Conservation (phyloP, 306 rosid species). For the Vigna reflexopilosa region DNA sequence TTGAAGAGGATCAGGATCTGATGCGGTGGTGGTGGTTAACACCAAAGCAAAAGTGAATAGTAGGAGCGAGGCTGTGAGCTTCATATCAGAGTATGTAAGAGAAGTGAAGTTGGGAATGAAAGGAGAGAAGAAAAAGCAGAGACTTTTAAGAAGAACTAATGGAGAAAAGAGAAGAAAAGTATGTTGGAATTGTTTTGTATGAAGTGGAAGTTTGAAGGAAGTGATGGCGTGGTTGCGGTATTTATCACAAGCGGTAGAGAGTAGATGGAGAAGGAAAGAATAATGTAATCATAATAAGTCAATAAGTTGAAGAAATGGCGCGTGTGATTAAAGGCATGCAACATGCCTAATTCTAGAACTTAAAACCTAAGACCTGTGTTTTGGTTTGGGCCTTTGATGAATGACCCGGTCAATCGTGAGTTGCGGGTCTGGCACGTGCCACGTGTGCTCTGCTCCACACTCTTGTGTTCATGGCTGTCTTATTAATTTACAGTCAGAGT, state of each 20-base stretch:
- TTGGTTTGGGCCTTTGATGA: slow-evolving; percentile 3
- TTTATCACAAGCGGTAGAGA: slow-evolving; percentile 16
- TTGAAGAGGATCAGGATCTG: slow-evolving; percentile 91
- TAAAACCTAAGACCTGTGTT: background rate
- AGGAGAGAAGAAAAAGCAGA: slow-evolving; percentile 1
- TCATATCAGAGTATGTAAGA: slow-evolving; percentile 43
- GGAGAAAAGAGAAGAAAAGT: background rate
- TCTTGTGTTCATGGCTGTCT: background rate
- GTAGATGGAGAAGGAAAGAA: background rate
- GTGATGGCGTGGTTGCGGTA: background rate
- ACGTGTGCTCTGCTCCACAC: background rate
- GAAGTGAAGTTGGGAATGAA: background rate
- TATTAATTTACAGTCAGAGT: background rate
- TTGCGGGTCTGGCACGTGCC: slow-evolving; percentile 3
- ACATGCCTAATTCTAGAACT: slow-evolving; percentile 30
- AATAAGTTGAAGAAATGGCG: slow-evolving; percentile 30
- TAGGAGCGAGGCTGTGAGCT: slow-evolving; percentile 34
- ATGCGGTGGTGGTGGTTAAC: slow-evolving; percentile 46
- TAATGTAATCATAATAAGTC: too few species aligned
- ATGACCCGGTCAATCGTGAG: background rate
- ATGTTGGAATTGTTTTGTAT: background rate
- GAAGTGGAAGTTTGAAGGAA: background rate
- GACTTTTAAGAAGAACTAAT: slow-evolving; percentile 27
- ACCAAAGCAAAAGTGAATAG: slow-evolving; percentile 52
- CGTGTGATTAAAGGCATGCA: slow-evolving; percentile 46